Evolutionary conservation across 2,329 filamentous ascomycete genomes (phyloP), one percentile per base, ranked within the genome.

Genomic region (Byssoonygena ceratinophila): DNA sequence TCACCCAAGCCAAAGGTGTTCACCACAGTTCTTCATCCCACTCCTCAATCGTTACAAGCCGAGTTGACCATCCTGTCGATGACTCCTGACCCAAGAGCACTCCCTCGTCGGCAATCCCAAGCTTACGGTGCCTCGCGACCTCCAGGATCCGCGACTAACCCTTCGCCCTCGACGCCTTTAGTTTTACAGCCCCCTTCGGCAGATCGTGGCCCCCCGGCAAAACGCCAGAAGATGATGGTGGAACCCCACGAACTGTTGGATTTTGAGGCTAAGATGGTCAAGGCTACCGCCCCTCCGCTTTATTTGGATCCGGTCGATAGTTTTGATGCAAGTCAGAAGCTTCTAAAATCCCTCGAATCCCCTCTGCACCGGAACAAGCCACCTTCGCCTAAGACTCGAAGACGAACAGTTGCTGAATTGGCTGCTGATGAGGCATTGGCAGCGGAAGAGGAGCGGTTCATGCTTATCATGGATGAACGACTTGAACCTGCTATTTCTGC

Each of bases 351-450:
- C 16, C 74, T 91, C 59, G 76, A 80, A 18, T 86, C 94, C 65
- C 85, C 89, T 5, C 81, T 88, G 52, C 87, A 96, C 66, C 79
- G 81, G 27, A 80, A 84, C 46, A 75, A 81, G 40, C 83, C 88
- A 8, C 91, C 92, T 0, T 79, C 85, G 55, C 89, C 89, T 2
- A 96, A 95, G 75, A 84, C 83, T 6, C 78, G 92, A 53, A 97
- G 98, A 75, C 82, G 91, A 57, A 98, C 92, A 0, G 84, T 94
- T 16, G 92, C 92, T 7, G 91, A 98, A 65, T 81, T 97, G 73
- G 92, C 88, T 7, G 91, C 91, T 6, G 92, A 98, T 63, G 90
- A 98, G 70, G 91, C 92, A 0, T 77, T 88, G 55, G 88, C 89
- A 0, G 91, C 90, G 20, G 87, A 89, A 54, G 83, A 88, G 58